Base-by-base conservation (phyloP, 2,329 filamentous ascomycete genomes). In the Aspergillus udagawae region DNA sequence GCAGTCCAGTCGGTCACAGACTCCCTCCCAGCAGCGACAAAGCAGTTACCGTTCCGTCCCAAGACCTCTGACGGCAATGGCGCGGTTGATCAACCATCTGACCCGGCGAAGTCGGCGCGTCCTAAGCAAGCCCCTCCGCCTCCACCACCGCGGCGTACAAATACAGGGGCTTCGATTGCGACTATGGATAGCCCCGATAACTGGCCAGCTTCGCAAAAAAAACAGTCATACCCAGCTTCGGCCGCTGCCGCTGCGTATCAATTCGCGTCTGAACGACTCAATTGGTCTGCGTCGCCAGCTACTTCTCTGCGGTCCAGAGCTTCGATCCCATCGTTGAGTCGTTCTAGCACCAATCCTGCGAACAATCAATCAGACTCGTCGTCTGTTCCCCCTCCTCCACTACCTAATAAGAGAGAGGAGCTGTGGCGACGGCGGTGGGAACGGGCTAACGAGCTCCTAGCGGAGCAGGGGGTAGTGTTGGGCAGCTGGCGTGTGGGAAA, bases 391-490 rank as follows among this genome's bases (percentile, higher is more conserved):
- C 69, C 68, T 12, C 62, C 68, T 1, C 67, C 75, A 0, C 65
- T 76, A 2, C 72, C 73, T 3, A 80, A 75, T 53, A 80, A 79
- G 56, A 77, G 78, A 8, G 75, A 80, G 55, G 79, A 81, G 55
- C 65, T 80, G 8, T 81, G 79, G 79, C 70, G 70, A 45, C 73
- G 78, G 27, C 73, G 79, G 32, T 81, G 79, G 79, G 73, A 72
- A 45, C 69, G 76, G 3, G 77, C 79, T 0, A 73, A 73, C 28
- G 73, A 76, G 3, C 71, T 78, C 17, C 69, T 81, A 38, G 67
- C 72, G 2, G 63, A 73, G 5, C 67, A 75, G 20, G 76, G 75
- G 1, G 77, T 81, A 21, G 68, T 78, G 9, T 62, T 81, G 21
- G 68, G 71, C 42, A 76, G 71, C 57, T 81, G 79, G 79, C 73